phyloP scores from a whole-genome alignment of 1,284 basidiomycete genomes.

The Fomitopsis palustris region DNA sequence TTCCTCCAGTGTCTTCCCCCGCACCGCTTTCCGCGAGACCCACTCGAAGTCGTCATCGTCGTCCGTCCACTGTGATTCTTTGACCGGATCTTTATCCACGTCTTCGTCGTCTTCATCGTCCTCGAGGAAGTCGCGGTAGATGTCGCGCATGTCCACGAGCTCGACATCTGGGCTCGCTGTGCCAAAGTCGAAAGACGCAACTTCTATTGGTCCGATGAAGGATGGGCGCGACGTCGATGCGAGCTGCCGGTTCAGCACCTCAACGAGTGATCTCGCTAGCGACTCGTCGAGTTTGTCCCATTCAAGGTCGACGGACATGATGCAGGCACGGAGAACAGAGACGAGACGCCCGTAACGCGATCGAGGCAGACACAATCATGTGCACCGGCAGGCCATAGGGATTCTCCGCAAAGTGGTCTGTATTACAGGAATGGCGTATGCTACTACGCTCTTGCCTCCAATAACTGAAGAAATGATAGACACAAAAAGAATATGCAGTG shows the following conservation, averaged over 20 bases:
- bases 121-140: conserved; percentile 90
- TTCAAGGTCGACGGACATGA: conserved; percentile 81
- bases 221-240: conserved; percentile 71
- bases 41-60: conserved; percentile 68
- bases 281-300: conserved; percentile 72
- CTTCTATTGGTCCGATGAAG: conserved; percentile 89
- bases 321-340: neutral
- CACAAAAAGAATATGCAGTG: conserved; percentile 15
- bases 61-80: conserved; percentile 46
- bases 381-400: neutral
- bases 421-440: conserved; percentile 19
- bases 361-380: neutral
- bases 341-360: neutral
- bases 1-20: conserved; percentile 43
- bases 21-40: conserved; percentile 63
- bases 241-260: conserved; percentile 81
- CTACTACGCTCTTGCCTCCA: conserved; percentile 19
- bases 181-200: conserved; percentile 88
- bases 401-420: conserved; percentile 1
- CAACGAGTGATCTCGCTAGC: conserved; percentile 70
- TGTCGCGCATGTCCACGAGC: conserved; percentile 89
- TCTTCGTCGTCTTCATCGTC: conserved; percentile 68
- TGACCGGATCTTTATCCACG: conserved; percentile 36
- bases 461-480: conserved; percentile 11
- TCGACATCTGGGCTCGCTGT: conserved; percentile 81